Percentiles rank a stretch among this genome's conserved stretches.
phyloP scores from a whole-genome alignment of 2,329 filamentous ascomycete genomes.

The Penicillium decumbens region DNA sequence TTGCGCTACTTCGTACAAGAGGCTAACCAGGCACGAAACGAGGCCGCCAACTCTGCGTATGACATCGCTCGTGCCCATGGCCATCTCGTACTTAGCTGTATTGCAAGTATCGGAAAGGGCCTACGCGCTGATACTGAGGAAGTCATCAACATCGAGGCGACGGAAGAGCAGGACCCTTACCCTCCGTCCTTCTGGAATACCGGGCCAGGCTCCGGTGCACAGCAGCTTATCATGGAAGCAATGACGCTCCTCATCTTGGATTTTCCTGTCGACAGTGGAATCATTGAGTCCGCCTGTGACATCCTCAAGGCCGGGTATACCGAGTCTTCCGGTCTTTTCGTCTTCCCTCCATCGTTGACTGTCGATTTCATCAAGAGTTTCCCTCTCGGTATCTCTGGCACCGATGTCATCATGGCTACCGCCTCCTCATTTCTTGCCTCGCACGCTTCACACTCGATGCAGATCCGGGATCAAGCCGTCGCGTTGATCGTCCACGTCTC shows the following conservation, averaged over 20 bases:
- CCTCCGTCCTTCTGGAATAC: conserved; percentile 38
- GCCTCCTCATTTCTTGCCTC: conserved; percentile 46
- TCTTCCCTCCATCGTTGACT: conserved; percentile 41
- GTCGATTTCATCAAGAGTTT: conserved; percentile 42
- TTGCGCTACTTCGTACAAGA: conserved; percentile 36
- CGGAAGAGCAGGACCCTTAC: conserved; percentile 24
- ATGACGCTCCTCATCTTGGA: conserved; percentile 39
- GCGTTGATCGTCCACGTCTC: conserved; percentile 39
- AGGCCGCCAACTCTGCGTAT: conserved; percentile 27
- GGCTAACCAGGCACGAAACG: conserved; percentile 31
- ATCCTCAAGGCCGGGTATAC: conserved; percentile 46
- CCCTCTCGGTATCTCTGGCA: conserved; percentile 37
- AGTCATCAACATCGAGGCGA: conserved; percentile 31
- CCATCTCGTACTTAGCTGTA: conserved; percentile 37
- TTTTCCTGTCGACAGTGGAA: conserved; percentile 39
- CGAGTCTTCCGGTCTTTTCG: conserved; percentile 42
- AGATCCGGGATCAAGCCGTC: conserved; percentile 33
- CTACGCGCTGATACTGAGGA: conserved; percentile 37
- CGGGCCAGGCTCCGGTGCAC: conserved; percentile 29
- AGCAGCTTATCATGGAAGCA: conserved; percentile 38
- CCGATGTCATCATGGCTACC: conserved; percentile 44
- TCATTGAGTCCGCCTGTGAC: conserved; percentile 45
- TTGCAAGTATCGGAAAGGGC: conserved; percentile 42
- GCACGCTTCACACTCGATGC: conserved; percentile 33
- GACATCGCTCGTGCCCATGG: conserved; percentile 35